A percentile compares a stretch with the other conserved stretches of the same genome.
Conservation (phyloP, 164 flowering plant species). For the Platanus orientalis region DNA sequence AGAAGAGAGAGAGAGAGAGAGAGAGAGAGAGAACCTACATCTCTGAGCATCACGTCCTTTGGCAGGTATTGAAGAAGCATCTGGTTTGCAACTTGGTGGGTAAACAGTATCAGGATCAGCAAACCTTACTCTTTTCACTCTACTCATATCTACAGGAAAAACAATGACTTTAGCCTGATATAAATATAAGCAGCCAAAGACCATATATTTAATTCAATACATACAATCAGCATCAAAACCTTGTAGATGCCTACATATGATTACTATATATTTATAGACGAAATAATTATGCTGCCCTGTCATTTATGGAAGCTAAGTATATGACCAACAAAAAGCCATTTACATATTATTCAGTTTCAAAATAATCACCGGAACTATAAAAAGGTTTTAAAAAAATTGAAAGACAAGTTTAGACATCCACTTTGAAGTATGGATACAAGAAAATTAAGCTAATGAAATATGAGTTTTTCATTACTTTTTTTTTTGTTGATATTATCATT, state of each 20-base stretch:
- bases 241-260: neutral
- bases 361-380: no score
- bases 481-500: no score
- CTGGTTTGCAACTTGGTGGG: constrained; percentile 10
- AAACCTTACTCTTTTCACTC: constrained; percentile 29
- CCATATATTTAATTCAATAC: neutral
- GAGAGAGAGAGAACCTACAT: constrained; percentile 19
- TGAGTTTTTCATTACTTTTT: no score
- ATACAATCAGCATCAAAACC: neutral
- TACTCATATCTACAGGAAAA: constrained; percentile 21
- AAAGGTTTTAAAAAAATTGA: no score
- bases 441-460: no score
- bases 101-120: constrained; percentile 15
- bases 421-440: no score
- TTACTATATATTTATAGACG: neutral
- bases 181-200: neutral
- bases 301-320: no score
- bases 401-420: no score
- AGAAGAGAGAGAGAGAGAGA: neutral
- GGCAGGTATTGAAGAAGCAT: constrained; percentile 13
- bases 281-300: no score
- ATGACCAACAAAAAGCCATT: no score
- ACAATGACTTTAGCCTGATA: constrained; percentile 4
- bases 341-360: no score
- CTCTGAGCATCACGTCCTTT: constrained; percentile 15